Evolutionary conservation across 306 rosid species (phyloP).

Genomic region (Trifolium fragiferum): DNA sequence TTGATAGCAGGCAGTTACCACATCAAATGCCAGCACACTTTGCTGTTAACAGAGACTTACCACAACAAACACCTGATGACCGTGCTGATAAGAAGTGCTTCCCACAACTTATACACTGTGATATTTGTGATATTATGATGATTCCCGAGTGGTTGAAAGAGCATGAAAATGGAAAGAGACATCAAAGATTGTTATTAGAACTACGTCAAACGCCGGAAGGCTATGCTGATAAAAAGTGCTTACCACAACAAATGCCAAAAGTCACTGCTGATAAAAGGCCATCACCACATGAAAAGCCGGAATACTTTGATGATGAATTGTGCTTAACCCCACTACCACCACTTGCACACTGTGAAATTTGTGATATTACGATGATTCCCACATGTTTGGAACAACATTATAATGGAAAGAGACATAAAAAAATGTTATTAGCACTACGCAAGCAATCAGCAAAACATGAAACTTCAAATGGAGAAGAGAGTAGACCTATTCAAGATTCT

Average conservation of each 20-base stretch:
- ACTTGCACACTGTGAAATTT: constrained; percentile 18
- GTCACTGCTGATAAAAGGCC: background rate
- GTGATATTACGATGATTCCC: background rate
- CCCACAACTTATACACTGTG: background rate
- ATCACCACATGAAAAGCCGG: too few relatives aligned
- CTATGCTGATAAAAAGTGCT: background rate
- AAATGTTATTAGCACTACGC: background rate
- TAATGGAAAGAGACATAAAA: constrained; percentile 31
- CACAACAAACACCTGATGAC: background rate
- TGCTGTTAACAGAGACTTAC: background rate
- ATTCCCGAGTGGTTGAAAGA: background rate
- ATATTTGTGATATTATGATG: constrained; percentile 16
- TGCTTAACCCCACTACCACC: background rate
- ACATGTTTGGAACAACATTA: background rate
- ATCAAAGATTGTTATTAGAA: background rate
- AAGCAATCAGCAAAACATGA: background rate
- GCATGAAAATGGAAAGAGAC: constrained; percentile 30
- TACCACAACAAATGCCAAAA: background rate
- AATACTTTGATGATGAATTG: too few relatives aligned
- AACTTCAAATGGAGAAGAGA: background rate
- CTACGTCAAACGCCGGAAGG: background rate
- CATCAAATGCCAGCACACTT: background rate
- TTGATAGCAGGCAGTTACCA: background rate
- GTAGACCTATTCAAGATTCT: constrained; percentile 48
- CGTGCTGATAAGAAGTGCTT: background rate